phyloP scores from a whole-genome alignment of 2,329 filamentous ascomycete species.

The Aspergillus sp. region DNA sequence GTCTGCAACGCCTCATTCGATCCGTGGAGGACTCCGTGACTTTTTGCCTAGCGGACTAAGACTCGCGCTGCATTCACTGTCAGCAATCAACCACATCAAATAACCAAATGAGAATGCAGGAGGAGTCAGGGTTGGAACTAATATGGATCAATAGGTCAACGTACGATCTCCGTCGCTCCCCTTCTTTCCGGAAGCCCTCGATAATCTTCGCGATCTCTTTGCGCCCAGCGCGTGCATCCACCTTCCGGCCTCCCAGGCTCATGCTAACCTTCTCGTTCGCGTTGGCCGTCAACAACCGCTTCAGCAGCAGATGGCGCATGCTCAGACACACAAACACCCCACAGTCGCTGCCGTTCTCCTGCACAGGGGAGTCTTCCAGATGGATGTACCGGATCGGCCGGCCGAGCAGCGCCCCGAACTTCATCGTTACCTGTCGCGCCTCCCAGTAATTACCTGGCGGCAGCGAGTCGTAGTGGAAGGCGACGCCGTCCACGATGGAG shows the following conservation, averaged over 20 bases:
- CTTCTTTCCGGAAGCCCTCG: slow-evolving; percentile 81
- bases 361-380: slow-evolving; percentile 80
- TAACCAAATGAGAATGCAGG: background rate
- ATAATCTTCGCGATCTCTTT: slow-evolving; percentile 93
- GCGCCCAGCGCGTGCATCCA: slow-evolving; percentile 75
- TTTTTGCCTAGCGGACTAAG: slow-evolving; percentile 22
- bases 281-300: slow-evolving; percentile 74
- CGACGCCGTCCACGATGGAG: slow-evolving; percentile 79
- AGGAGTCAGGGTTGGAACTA: too few species aligned
- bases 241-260: slow-evolving; percentile 81
- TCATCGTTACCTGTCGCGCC: slow-evolving; percentile 65
- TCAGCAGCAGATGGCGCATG: slow-evolving; percentile 90
- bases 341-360: slow-evolving; percentile 90
- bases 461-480: slow-evolving; percentile 95
- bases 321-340: slow-evolving; percentile 93
- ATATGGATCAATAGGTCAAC: slow-evolving; percentile 34
- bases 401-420: slow-evolving; percentile 67
- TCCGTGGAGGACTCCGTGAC: slow-evolving; percentile 21
- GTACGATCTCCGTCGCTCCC: slow-evolving; percentile 77
- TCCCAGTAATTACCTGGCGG: slow-evolving; percentile 71
- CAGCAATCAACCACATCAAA: background rate
- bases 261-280: slow-evolving; percentile 86
- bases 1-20: slow-evolving; percentile 12
- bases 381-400: slow-evolving; percentile 69
- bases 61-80: slow-evolving; percentile 14